phyloP scores from a whole-genome alignment of 176 grass and related monocot genomes.

The Triticum urartu region DNA sequence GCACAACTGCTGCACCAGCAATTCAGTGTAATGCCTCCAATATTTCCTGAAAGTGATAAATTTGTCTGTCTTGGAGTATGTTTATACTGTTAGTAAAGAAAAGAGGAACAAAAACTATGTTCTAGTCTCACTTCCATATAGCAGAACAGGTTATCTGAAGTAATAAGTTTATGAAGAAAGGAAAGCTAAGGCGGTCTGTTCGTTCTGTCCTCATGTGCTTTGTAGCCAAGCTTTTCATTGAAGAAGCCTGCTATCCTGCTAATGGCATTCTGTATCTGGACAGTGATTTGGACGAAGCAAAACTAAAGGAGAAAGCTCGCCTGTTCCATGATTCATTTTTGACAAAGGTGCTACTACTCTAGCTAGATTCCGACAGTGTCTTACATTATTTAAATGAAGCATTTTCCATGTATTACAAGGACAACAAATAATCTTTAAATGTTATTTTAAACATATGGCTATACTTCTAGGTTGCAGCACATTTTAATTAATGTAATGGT shows the following conservation, averaged over 20 bases:
- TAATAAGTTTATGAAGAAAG: neutral
- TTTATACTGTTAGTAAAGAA: neutral
- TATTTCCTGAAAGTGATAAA: neutral
- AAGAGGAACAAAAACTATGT: constrained; percentile 1
- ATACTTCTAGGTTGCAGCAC: neutral
- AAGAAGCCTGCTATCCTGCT: constrained; percentile 21
- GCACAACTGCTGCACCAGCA: neutral
- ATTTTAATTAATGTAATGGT: neutral
- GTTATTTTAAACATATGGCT: neutral
- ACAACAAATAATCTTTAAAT: neutral
- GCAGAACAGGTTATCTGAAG: constrained; percentile 8
- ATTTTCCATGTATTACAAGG: neutral
- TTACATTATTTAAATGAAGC: neutral
- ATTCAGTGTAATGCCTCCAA: neutral
- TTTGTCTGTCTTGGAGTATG: neutral
- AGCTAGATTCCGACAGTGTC: neutral
- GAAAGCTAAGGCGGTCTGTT: neutral
- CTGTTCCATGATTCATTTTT: constrained; percentile 90
- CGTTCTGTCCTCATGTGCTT: neutral
- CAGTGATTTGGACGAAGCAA: constrained; percentile 73
- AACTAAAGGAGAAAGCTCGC: constrained; percentile 80
- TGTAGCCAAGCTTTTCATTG: constrained; percentile 6
- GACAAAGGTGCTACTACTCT: constrained; percentile 45
- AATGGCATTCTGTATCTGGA: constrained; percentile 7
- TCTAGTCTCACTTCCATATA: neutral